Percentiles rank a stretch among this genome's conserved stretches.
Evolutionary conservation across 345 rosid genomes (phyloP).

Genomic region (Eucalyptus viminalis): DNA sequence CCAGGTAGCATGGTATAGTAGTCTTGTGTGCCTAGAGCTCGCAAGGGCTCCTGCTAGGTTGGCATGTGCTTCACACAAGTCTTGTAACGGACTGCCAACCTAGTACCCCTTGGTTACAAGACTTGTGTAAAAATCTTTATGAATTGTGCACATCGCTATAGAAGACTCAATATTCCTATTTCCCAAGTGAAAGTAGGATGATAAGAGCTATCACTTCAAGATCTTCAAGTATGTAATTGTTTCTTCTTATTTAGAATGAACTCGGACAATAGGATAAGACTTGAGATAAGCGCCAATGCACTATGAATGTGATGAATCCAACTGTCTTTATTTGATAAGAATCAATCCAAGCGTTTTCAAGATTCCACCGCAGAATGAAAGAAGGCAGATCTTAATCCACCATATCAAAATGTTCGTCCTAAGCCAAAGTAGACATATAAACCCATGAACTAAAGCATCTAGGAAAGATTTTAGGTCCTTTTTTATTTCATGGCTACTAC

Average conservation of each 20-base stretch:
- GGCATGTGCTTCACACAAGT: too few relatives aligned
- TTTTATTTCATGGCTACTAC: background rate
- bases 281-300: background rate
- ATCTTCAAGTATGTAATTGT: background rate
- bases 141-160: background rate
- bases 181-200: background rate
- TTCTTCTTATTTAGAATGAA: background rate
- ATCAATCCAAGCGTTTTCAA: background rate
- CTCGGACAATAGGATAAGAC: background rate
- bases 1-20: too few relatives aligned
- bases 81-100: too few relatives aligned
- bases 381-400: background rate
- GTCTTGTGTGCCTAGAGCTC: too few relatives aligned
- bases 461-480: background rate
- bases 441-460: background rate
- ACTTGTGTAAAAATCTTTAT: background rate
- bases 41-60: too few relatives aligned
- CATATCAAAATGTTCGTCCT: background rate
- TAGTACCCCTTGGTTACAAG: too few relatives aligned
- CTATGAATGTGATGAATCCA: background rate
- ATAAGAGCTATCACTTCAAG: background rate
- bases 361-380: background rate
- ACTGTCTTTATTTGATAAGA: background rate
- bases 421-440: background rate
- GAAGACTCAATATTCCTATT: background rate